Base-by-base conservation (phyloP, 2,329 filamentous ascomycete genomes). In the Colletotrichum chrysophilum region DNA sequence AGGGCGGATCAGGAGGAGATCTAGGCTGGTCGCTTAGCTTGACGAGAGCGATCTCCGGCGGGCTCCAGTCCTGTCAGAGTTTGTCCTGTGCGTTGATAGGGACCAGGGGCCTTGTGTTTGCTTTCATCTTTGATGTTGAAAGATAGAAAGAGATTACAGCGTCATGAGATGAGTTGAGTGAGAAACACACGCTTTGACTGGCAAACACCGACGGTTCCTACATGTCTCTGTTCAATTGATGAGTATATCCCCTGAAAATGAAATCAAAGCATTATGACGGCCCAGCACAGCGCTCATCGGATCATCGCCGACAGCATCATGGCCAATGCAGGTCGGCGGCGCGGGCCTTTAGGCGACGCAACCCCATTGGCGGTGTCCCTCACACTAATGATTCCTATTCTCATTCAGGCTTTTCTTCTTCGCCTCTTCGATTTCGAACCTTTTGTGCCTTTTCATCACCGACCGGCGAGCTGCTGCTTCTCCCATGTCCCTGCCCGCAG, bases 321-420 rank as follows among this genome's bases (percentile, higher is more conserved):
- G 28, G 62, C 36, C 73, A 58, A 72, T 75, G 73, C 73, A 75
- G 69, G 73, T 67, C 62, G 16, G 62, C 73, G 69, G 69, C 73
- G 62, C 69, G 73, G 65, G 30, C 55, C 69, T 10, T 67, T 48
- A 55, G 55, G 21, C 73, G 69, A 68, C 32, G 73, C 38, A 26
- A 48, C 30, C 69, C 62, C 56, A 75, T 75, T 75, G 73, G 73
- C 38, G 26, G 32, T 21, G 13, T 7, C 56, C 36, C 21, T 60
- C 38, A 24, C 36, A 34, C 73, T 72, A 72, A 68, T 70, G 56
- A 72, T 68, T 52, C 64, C 43, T 66, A 10, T 72, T 21, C 55
- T 43, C 36, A 71, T 71, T 65, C 52, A 66, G 60, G 60, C 60
- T 65, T 72, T 72, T 66, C 67, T 66, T 55, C 32, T 43, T 26